Conservation (phyloP, 1,284 basidiomycete species). For the Xerocomus amazonicus region DNA sequence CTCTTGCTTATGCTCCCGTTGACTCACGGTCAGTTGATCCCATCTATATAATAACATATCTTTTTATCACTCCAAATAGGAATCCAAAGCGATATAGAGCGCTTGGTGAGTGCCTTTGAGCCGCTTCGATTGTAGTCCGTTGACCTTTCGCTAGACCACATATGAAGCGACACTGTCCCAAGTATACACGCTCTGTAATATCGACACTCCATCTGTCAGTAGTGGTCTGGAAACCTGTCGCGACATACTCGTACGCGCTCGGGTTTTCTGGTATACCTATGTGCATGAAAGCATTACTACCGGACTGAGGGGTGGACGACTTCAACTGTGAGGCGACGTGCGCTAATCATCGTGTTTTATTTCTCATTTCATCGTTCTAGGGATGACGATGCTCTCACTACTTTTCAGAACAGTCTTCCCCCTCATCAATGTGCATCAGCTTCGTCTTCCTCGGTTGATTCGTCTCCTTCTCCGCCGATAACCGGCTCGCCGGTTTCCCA, state of each 20-base stretch:
- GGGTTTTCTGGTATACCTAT: slow-evolving; percentile 84
- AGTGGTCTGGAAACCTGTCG: slow-evolving; percentile 53
- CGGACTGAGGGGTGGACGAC: slow-evolving; percentile 73
- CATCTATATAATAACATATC: slow-evolving; percentile 5
- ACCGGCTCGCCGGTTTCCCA: slow-evolving; percentile 32
- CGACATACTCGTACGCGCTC: slow-evolving; percentile 63
- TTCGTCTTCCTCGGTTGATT: slow-evolving; percentile 25
- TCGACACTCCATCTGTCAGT: slow-evolving; percentile 43
- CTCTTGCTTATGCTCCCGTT: slow-evolving; percentile 76
- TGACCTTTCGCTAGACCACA: slow-evolving; percentile 40
- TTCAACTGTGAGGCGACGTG: slow-evolving; percentile 58
- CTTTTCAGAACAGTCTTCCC: slow-evolving; percentile 66
- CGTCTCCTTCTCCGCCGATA: slow-evolving; percentile 25
- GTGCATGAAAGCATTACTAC: slow-evolving; percentile 78
- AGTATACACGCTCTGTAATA: slow-evolving; percentile 67
- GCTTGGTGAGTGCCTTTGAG: slow-evolving; percentile 36
- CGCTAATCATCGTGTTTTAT: background rate
- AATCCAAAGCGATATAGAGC: slow-evolving; percentile 48
- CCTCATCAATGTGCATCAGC: slow-evolving; percentile 31
- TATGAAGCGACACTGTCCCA: slow-evolving; percentile 62
- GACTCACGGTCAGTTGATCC: slow-evolving; percentile 58
- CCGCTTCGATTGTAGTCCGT: background rate
- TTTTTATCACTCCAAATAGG: slow-evolving; percentile 32
- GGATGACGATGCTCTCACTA: slow-evolving; percentile 29
- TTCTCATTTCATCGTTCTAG: slow-evolving; percentile 19